Evolutionary conservation across 169 alveolate genomes (phyloP).

Genomic region (Plasmodium cynomolgi): DNA sequence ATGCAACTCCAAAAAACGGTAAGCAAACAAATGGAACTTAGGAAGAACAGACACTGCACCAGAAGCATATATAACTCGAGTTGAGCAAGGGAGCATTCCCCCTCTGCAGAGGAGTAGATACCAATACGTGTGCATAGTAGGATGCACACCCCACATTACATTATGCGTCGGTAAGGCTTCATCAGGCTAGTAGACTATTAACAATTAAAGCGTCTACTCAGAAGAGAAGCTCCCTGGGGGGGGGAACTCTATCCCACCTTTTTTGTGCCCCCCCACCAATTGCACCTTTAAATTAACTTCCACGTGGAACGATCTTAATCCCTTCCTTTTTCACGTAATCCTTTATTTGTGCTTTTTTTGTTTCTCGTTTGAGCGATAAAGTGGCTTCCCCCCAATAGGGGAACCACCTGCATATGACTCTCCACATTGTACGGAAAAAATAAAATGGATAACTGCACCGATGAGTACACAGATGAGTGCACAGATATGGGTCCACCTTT

Average conservation of each 20-base stretch:
- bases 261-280: neutral
- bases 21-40: constrained; percentile 75
- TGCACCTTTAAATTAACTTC: neutral
- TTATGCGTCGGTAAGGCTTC: neutral
- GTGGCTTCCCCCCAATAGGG: neutral
- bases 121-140: neutral
- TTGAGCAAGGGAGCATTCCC: neutral
- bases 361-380: neutral
- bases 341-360: neutral
- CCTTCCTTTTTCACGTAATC: neutral
- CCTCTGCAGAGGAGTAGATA: neutral
- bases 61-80: neutral
- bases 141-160: neutral
- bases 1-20: constrained; percentile 88
- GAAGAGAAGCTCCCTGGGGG: neutral
- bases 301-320: neutral
- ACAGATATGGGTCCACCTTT: no score
- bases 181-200: neutral
- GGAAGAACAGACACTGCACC: constrained; percentile 15
- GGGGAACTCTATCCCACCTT: neutral
- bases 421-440: neutral
- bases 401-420: neutral
- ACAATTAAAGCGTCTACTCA: neutral
- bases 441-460: no score
- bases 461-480: no score